phyloP scores from a whole-genome alignment of 1,284 basidiomycete species.

The Somion occarium region DNA sequence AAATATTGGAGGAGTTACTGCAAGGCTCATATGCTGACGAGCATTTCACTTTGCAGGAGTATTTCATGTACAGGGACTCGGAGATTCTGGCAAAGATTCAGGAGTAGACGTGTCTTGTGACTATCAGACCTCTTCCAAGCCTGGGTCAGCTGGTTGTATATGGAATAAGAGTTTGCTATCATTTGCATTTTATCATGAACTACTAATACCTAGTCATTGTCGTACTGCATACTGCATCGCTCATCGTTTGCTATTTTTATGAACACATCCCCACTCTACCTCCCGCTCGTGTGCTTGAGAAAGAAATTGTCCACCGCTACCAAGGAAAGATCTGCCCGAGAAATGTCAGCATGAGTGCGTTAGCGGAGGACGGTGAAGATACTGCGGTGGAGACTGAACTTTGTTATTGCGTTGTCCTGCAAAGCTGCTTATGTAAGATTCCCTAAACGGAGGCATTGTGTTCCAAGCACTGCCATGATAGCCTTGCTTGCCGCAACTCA shows the following conservation, averaged over 20 bases:
- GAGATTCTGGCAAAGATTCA: conserved; percentile 97
- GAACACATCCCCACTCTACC: conserved; percentile 3
- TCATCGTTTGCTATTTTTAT: neutral
- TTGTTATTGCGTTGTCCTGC: too few relatives aligned
- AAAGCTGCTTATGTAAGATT: too few relatives aligned
- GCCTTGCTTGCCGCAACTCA: neutral
- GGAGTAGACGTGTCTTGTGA: conserved; percentile 54
- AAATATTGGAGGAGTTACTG: conserved; percentile 27
- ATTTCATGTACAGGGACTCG: conserved; percentile 90
- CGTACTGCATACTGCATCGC: neutral
- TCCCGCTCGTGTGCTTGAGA: neutral
- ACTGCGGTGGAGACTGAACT: too few relatives aligned
- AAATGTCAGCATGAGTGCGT: too few relatives aligned
- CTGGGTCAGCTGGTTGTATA: neutral
- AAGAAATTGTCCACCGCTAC: too few relatives aligned
- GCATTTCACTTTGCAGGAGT: conserved; percentile 62
- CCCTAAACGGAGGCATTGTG: too few relatives aligned
- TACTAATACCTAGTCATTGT: conserved; percentile 19
- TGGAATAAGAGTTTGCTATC: conserved; percentile 26
- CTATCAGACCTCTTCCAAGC: neutral
- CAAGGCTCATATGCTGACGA: conserved; percentile 1
- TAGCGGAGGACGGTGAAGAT: too few relatives aligned
- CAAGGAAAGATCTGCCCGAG: too few relatives aligned
- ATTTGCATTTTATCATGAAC: conserved; percentile 22
- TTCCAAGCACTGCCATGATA: too few relatives aligned